These are phyloP conservation scores for Chlamydomonas eustigma DNA, from an alignment of 139 green algal species.

Conservation along the genomic window DNA sequence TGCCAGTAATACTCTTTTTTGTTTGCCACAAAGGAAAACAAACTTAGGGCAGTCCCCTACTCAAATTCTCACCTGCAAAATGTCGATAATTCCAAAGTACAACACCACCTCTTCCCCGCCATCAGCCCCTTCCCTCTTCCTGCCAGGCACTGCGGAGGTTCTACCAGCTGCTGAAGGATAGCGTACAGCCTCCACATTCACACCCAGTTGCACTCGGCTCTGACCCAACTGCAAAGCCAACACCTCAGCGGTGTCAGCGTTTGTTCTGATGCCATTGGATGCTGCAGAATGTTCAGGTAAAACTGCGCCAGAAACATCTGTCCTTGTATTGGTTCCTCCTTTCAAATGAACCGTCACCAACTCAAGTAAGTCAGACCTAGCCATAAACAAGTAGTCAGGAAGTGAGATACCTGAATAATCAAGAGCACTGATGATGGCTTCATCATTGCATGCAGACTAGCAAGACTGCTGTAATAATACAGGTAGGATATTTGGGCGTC, in stretches of 20 bases:
- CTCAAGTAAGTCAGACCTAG: not conserved
- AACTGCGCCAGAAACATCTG: not conserved
- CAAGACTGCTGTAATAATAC: not conserved
- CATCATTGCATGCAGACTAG: not conserved
- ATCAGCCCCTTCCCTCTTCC: not conserved
- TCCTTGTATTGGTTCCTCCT: not conserved
- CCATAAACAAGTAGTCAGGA: not conserved
- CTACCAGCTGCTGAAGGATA: no score
- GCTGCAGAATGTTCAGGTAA: not conserved
- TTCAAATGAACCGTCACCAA: not conserved
- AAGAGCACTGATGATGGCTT: not conserved
- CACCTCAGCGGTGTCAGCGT: not conserved
- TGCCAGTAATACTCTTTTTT: no score
- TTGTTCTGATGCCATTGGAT: not conserved
- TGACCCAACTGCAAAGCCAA: constrained; percentile 20
- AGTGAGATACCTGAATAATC: not conserved
- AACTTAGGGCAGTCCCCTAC: no score
- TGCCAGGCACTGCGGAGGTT: not conserved
- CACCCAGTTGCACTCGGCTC: constrained; percentile 48
- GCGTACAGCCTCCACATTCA: not conserved
- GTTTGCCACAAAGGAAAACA: no score
- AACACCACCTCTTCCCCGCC: constrained; percentile 64
- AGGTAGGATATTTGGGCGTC: no score
- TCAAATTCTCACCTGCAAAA: constrained; percentile 62
- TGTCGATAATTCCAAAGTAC: constrained; percentile 90